Evolutionary conservation across 2,329 filamentous ascomycete species (phyloP).

Genomic region (Coniella lustricola): DNA sequence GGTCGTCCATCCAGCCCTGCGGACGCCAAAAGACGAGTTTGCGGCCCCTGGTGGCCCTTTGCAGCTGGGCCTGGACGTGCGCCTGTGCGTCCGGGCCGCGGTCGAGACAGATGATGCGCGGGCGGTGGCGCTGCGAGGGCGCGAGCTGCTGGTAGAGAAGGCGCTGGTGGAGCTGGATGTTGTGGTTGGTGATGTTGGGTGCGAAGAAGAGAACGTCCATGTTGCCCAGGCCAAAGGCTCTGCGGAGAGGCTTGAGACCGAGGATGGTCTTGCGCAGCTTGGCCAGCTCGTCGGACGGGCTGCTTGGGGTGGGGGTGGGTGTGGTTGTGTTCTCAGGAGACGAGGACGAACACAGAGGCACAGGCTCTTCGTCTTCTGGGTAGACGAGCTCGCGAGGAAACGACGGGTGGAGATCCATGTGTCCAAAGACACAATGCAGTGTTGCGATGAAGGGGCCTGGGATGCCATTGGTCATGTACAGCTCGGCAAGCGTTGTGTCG

Average conservation of each 20-base stretch:
- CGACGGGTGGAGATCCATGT: constrained; percentile 19
- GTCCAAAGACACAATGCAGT: constrained; percentile 21
- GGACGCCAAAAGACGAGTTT: constrained; percentile 21
- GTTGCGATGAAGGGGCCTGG: constrained; percentile 19
- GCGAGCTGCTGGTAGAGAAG: constrained; percentile 14
- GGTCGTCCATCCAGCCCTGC: constrained; percentile 20
- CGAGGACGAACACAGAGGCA: constrained; percentile 15
- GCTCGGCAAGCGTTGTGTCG: constrained; percentile 20
- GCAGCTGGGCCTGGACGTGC: constrained; percentile 9
- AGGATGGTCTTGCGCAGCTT: constrained; percentile 18
- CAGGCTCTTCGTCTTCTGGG: constrained; percentile 21
- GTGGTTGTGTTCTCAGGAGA: no score
- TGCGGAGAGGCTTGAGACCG: constrained; percentile 20
- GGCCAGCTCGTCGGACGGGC: constrained; percentile 15
- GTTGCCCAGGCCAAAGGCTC: constrained; percentile 19
- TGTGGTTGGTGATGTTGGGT: constrained; percentile 17
- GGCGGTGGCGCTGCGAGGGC: constrained; percentile 18
- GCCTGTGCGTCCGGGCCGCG: not conserved
- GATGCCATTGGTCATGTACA: constrained; percentile 20
- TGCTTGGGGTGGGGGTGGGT: not conserved
- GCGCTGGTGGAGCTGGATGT: constrained; percentile 14
- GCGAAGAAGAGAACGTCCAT: constrained; percentile 20
- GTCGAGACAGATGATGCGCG: constrained; percentile 16
- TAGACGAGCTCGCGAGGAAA: constrained; percentile 19
- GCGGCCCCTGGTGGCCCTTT: constrained; percentile 5